These are phyloP conservation scores for Botrytis galanthina DNA, from an alignment of 2,329 filamentous ascomycete species.

Conservation along the genomic window DNA sequence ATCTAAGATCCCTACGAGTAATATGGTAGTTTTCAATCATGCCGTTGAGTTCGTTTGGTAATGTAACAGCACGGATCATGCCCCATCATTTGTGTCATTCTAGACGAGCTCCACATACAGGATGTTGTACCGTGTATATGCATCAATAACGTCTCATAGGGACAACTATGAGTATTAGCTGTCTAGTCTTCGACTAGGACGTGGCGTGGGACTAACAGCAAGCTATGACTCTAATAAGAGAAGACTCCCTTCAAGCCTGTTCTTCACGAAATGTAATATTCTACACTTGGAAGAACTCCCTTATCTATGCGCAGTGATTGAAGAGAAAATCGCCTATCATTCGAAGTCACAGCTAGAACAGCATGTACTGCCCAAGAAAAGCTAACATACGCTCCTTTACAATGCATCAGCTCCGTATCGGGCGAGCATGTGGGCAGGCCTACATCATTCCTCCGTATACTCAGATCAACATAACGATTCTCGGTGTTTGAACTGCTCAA, in stretches of 20 bases:
- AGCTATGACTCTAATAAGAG: slow-evolving; percentile 26
- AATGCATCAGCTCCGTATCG: neutral
- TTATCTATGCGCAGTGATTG: slow-evolving; percentile 36
- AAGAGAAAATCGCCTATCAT: slow-evolving; percentile 37
- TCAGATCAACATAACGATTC: slow-evolving; percentile 24
- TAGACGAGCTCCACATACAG: slow-evolving; percentile 34
- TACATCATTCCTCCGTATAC: slow-evolving; percentile 28
- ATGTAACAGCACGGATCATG: slow-evolving; percentile 26
- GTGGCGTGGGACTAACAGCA: slow-evolving; percentile 19
- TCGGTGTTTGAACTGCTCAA: slow-evolving; percentile 35
- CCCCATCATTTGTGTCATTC: slow-evolving; percentile 39
- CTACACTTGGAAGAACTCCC: slow-evolving; percentile 30
- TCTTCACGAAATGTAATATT: slow-evolving; percentile 27
- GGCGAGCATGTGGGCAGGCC: neutral
- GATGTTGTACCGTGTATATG: slow-evolving; percentile 43
- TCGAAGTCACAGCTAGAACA: slow-evolving; percentile 36
- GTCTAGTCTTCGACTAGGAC: slow-evolving; percentile 2
- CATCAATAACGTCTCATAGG: slow-evolving; percentile 20
- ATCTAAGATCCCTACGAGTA: slow-evolving; percentile 44
- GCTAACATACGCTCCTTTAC: slow-evolving; percentile 16
- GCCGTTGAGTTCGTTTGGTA: neutral
- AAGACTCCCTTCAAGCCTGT: slow-evolving; percentile 25
- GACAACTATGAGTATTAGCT: slow-evolving; percentile 21
- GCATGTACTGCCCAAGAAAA: slow-evolving; percentile 30
- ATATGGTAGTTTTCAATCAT: slow-evolving; percentile 34